Percentiles rank a stretch among this genome's conserved stretches.
Conservation (phyloP, 257 asterid species). For the Solanum piurae region DNA sequence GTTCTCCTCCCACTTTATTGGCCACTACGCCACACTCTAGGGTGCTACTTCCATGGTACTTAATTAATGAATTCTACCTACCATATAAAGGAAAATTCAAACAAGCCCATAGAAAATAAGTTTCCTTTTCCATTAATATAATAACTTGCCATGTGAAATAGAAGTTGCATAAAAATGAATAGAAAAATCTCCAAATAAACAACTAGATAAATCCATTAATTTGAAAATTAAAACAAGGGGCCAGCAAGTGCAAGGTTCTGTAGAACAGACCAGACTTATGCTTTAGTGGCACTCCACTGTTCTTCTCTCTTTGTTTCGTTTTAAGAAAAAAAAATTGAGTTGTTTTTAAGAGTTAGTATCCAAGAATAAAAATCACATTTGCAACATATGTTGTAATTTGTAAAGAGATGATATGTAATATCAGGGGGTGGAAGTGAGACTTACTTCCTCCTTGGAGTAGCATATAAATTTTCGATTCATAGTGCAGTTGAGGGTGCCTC, state of each 20-base stretch:
- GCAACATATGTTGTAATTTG: neutral
- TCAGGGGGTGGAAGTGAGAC: slow-evolving; percentile 13
- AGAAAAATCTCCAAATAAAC: neutral
- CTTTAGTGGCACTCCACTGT: neutral
- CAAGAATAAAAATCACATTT: neutral
- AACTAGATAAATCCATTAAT: neutral
- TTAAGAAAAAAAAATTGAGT: neutral
- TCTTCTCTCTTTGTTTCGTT: neutral
- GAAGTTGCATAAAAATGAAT: neutral
- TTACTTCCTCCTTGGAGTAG: slow-evolving; percentile 94
- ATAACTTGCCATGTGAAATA: neutral
- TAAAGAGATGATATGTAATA: neutral
- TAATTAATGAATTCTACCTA: neutral
- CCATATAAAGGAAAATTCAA: neutral
- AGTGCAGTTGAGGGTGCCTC: slow-evolving; percentile 80
- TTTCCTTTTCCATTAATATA: neutral
- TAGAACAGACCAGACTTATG: neutral
- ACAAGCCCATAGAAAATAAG: neutral
- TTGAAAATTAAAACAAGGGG: neutral
- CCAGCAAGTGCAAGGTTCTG: neutral
- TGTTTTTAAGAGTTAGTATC: neutral
- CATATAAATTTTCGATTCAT: slow-evolving; percentile 80
- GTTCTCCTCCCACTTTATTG: neutral
- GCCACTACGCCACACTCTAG: neutral
- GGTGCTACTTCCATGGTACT: neutral